phyloP scores from a whole-genome alignment of 306 rosid genomes.

The Cucurbita moschata region DNA sequence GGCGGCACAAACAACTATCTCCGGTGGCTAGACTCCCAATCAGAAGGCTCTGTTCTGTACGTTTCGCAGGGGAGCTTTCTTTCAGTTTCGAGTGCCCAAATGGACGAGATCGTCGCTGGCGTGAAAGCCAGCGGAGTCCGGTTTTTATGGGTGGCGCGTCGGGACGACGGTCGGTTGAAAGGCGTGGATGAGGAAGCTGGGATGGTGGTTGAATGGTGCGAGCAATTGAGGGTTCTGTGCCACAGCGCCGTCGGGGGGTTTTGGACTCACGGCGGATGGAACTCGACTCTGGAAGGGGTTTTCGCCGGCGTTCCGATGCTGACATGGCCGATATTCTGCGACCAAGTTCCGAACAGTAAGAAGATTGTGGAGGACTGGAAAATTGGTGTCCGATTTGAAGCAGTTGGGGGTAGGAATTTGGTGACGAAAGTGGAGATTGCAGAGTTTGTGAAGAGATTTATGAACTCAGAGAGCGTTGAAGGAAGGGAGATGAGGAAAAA shows the following conservation, averaged over 20 bases:
- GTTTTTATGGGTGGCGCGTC: slow-evolving; percentile 24
- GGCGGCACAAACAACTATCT: not conserved
- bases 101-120: slow-evolving; percentile 25
- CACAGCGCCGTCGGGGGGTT: slow-evolving; percentile 24
- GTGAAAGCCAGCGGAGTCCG: slow-evolving; percentile 17
- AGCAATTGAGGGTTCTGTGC: slow-evolving; percentile 28
- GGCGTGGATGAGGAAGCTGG: slow-evolving; percentile 6
- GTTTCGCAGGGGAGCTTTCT: slow-evolving; percentile 26
- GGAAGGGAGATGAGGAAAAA: slow-evolving; percentile 15
- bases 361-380: slow-evolving; percentile 33
- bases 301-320: slow-evolving; percentile 27
- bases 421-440: slow-evolving; percentile 22
- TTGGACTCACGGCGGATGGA: slow-evolving; percentile 33
- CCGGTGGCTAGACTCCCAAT: slow-evolving; percentile 22
- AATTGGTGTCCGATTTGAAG: slow-evolving; percentile 9
- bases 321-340: slow-evolving; percentile 11
- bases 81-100: slow-evolving; percentile 16
- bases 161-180: not conserved
- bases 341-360: slow-evolving; percentile 23
- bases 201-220: slow-evolving; percentile 29
- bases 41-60: slow-evolving; percentile 25
- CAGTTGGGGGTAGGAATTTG: not conserved
- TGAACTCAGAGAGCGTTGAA: slow-evolving; percentile 17
- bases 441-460: slow-evolving; percentile 13
- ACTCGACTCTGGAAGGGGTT: slow-evolving; percentile 20